Percentiles rank a stretch among this genome's conserved stretches.
phyloP scores from a whole-genome alignment of 345 rosid species.

The Eucalyptus tenuipes region DNA sequence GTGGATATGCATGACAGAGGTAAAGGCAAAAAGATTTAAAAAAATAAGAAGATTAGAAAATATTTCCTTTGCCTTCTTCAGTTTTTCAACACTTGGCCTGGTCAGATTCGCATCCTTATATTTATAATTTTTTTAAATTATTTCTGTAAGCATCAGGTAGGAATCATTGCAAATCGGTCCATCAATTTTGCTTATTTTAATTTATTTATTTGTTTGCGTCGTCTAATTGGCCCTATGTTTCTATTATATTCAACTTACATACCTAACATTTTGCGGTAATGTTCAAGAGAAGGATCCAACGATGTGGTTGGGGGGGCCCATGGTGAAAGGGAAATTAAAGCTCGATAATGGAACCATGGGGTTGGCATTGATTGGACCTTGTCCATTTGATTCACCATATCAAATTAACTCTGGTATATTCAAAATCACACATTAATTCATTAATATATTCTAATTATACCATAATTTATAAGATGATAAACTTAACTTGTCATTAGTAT shows the following conservation, averaged over 20 bases:
- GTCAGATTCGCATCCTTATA: neutral
- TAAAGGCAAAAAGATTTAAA: neutral
- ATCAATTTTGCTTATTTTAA: neutral
- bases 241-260: neutral
- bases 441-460: neutral
- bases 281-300: neutral
- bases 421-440: neutral
- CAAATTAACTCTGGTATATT: neutral
- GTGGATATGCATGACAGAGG: neutral
- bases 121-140: neutral
- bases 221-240: neutral
- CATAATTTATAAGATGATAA: neutral
- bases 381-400: neutral
- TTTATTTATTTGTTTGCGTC: neutral
- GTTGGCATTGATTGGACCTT: neutral
- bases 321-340: neutral
- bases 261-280: neutral
- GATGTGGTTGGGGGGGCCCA: neutral
- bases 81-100: neutral
- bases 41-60: neutral
- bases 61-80: neutral
- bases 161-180: neutral
- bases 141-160: neutral
- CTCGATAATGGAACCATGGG: neutral
- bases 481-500: neutral